Evolutionary conservation across 352 stramenopile genomes (phyloP).

Genomic region (Phytopythium montanum): DNA sequence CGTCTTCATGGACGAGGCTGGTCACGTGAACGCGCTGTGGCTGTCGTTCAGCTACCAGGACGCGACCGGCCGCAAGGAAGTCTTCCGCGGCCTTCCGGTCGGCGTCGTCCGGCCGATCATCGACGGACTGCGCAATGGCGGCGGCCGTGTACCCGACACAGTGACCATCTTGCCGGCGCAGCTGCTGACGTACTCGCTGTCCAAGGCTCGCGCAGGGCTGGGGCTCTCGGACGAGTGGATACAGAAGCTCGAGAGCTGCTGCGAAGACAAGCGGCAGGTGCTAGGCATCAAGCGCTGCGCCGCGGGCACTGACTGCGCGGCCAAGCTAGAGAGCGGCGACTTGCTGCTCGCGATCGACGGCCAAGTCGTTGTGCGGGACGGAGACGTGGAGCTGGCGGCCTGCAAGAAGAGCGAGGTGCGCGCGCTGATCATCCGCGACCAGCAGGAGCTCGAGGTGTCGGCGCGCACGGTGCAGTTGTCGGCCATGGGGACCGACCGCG

Average conservation of each 20-base stretch:
- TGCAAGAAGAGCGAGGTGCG: constrained; percentile 47
- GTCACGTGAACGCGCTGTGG: constrained; percentile 76
- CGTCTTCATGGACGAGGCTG: constrained; percentile 77
- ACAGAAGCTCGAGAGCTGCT: constrained; percentile 67
- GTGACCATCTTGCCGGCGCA: constrained; percentile 73
- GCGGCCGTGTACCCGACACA: constrained; percentile 32
- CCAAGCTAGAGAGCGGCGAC: constrained; percentile 77
- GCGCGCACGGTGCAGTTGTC: constrained; percentile 64
- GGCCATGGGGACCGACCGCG: constrained; percentile 80
- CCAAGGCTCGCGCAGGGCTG: constrained; percentile 82
- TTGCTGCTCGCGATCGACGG: constrained; percentile 83
- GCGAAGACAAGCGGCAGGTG: constrained; percentile 86
- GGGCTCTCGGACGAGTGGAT: constrained; percentile 85
- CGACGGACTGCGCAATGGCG: constrained; percentile 32
- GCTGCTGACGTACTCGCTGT: constrained; percentile 82
- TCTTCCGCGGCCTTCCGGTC: constrained; percentile 74
- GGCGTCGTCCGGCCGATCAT: constrained; percentile 71
- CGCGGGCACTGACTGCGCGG: constrained; percentile 57
- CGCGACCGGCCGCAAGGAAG: constrained; percentile 67
- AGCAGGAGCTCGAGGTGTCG: constrained; percentile 57
- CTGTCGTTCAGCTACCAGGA: constrained; percentile 88
- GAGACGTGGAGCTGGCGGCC: constrained; percentile 67
- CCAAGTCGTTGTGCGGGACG: constrained; percentile 68
- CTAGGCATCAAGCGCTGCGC: constrained; percentile 79
- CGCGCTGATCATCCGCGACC: constrained; percentile 72